Base-by-base conservation (phyloP, 2,329 filamentous ascomycete species). In the Trichoderma atroviride region DNA sequence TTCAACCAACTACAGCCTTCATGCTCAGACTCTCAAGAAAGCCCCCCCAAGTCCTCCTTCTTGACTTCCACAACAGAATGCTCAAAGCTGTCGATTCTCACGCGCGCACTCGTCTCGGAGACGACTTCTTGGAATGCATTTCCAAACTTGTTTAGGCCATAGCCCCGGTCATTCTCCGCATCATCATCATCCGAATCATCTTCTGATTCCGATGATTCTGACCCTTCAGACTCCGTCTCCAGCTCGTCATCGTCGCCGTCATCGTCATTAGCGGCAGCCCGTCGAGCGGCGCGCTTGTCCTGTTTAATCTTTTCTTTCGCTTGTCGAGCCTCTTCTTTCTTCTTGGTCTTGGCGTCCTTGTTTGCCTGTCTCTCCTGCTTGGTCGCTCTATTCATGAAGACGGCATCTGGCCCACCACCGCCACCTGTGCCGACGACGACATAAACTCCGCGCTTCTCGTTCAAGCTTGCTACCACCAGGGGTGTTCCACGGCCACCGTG, bases 21-120 rank as follows among this genome's bases (percentile, higher is more conserved):
- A 94, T 91, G 81, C 94, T 97, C 77, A 99, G 80, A 68, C 91
- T 91, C 82, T 99, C 96, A 73, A 99, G 83, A 79, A 99, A 99
- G 0, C 91, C 93, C 19, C 19, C 89, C 89, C 33, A 99, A 82
- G 80, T 98, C 96, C 78, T 98, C 96, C 83, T 97, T 97, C 81
- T 91, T 91, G n/a, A 99, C 95, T 79, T 99, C 96, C 58, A 98
- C 94, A 9, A 98, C 96, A 76, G 93, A 97, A 79, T 97, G 93
- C 81, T 99, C 96, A 76, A 99, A 99, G 79, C 92, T 96, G 80
- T 99, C 96, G 77, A 97, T 96, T 70, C 94, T 85, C 24, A 98
- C 94, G 19, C 94, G 83, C 0, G 95, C 93, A 70, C 91, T 96
- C 19, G 95, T 98, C 83, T 97, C 93, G 63, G 91, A 88, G 2